phyloP scores from a whole-genome alignment of 768 basidiomycete genomes.

The Russula emetica region DNA sequence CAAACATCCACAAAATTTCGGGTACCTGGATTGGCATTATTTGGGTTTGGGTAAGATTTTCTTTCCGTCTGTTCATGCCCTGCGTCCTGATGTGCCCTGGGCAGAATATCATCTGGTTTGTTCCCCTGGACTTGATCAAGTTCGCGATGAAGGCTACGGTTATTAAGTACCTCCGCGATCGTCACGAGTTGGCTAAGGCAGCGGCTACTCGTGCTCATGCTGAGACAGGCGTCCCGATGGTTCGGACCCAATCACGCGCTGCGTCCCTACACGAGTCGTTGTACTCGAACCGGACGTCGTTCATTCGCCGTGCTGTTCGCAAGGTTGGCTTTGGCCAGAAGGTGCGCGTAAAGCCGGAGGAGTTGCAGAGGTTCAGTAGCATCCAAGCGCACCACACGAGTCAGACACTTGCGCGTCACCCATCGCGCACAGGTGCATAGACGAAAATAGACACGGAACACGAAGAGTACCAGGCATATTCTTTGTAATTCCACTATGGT shows the following conservation, averaged over 20 bases:
- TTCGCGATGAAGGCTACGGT: constrained; percentile 93
- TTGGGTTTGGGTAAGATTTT: constrained; percentile 80
- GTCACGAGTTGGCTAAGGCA: constrained; percentile 42
- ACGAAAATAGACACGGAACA: constrained; percentile 8
- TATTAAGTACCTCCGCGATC: constrained; percentile 77
- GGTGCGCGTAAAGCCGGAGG: constrained; percentile 77
- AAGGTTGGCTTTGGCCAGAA: constrained; percentile 86
- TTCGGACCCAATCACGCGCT: constrained; percentile 84
- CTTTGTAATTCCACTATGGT: constrained; percentile 16
- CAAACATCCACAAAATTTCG: constrained; percentile 69
- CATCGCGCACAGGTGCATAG: constrained; percentile 48
- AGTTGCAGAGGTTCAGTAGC: constrained; percentile 79
- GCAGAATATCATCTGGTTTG: constrained; percentile 93
- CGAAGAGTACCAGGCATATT: constrained; percentile 9
- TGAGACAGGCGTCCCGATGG: constrained; percentile 63
- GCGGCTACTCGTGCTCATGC: constrained; percentile 35
- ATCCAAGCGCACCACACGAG: constrained; percentile 83
- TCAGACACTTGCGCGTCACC: constrained; percentile 70
- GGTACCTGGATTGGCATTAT: constrained; percentile 97
- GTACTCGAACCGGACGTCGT: constrained; percentile 93
- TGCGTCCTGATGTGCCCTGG: background rate
- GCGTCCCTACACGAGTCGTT: constrained; percentile 87
- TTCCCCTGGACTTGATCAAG: constrained; percentile 93
- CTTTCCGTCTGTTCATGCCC: background rate
- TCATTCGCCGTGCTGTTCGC: constrained; percentile 83